Base-by-base conservation (phyloP, 352 stramenopile species). In the Phytopythium helicoides region DNA sequence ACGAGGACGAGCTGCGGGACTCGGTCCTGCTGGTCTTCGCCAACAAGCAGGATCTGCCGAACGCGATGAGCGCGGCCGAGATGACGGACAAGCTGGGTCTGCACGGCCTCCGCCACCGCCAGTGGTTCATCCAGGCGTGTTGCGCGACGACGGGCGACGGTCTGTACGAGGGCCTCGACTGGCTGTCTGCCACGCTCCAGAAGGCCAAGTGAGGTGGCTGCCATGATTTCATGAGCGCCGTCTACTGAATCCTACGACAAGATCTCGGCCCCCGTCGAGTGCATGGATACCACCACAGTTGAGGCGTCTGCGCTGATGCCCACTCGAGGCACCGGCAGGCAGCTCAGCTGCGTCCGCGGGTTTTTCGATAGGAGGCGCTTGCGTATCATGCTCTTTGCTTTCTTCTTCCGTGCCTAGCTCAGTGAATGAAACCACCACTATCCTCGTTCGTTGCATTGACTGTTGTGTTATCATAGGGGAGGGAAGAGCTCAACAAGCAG, bases 101-200 rank as follows among this genome's bases (percentile, higher is more conserved):
- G 53, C 94, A 98, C 70, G 89, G 87, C 52, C 80, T 99, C 22
- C 94, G 96, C 61, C 94, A 98, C 68, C 87, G 97, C 68, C 95
- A 99, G 80, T 99, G 97, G 97, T 99, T 98, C 81, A 99, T 99
- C 69, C 97, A 99, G 87, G 93, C 96, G 40, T 99, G 96, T 92
- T 99, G 97, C 74, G 97, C 97, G 56, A 99, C 97, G 58, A 99
- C 92, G 56, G 97, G 97, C 45, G 96, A 99, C 67, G 97, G 97
- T 62, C 71, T 99, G 52, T 99, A 99, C 78, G 97, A 99, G 70
- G 97, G 97, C 64, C 85, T 99, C 52, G 97, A 99, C 76, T 99
- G 97, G 97, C 86, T 99, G 46, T 89, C 82, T 52, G 82, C 78
- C 15, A 94, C 82, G 31, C 75, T 94, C 14, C 81, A 94, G 64